Base-by-base conservation (phyloP, 106 monocot species). In the Dioscorea alata region DNA sequence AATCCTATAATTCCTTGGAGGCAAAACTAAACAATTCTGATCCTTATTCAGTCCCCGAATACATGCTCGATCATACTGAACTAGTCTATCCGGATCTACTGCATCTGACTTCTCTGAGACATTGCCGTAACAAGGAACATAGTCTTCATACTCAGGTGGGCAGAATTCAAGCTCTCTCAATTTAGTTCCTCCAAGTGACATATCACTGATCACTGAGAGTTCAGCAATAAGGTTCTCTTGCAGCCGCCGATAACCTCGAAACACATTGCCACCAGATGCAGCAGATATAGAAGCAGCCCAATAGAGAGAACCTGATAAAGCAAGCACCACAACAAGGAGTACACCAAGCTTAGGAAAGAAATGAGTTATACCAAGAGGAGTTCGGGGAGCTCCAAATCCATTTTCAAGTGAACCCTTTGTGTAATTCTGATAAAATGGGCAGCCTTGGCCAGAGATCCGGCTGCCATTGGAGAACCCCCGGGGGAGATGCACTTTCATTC, bases 81-180 rank as follows among this genome's bases (percentile, higher is more conserved):
- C 32, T 0, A 13, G 18, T 16, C 13, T 57, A 12, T 65, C 79
- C 2, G 42, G 60, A 78, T 75, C 80, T 50, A 19, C 71, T 20
- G 50, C 56, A 67, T 83, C 82, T 2, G 23, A 63, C 48, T 49
- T 72, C 64, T 70, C 73, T 9, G 90, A 82, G 19, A 80, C 58
- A 69, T 94, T 94, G 68, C 82, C 78, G 72, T 90, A 94, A 67
- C 94, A 94, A 12, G 94, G 94, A 12, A 87, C 87, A 50, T 80
- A 87, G 69, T 94, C 84, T 79, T 94, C 94, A 25, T 78, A 75
- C 73, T 90, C 81, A 0, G 75, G 78, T 0, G 69, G 60, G 70
- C 94, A 94, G 52, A 90, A 82, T 23, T 90, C 87, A 4, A 87
- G 32, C 68, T 87, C 90, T 60, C 80, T 90, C n/a, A 53, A 49